Percentiles rank a stretch among this genome's conserved stretches.
phyloP scores from a whole-genome alignment of 257 asterid species.

The Solanum megistacrolobum region DNA sequence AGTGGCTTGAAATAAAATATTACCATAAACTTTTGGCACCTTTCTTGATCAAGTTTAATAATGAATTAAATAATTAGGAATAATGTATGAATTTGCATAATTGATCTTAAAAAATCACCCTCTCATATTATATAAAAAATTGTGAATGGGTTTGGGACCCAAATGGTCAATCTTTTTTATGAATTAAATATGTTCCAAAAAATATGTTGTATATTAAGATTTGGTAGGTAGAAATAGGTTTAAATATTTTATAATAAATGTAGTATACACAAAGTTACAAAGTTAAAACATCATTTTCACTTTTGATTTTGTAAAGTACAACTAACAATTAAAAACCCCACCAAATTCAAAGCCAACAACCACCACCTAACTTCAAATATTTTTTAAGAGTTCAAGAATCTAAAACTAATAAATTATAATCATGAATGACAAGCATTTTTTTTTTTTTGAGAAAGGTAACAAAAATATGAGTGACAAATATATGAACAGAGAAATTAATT shows the following conservation, averaged over 20 bases:
- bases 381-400: neutral
- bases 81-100: neutral
- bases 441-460: too few species aligned
- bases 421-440: neutral
- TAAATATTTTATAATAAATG: neutral
- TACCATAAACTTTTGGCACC: neutral
- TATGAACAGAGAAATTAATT: too few species aligned
- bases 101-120: neutral
- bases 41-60: neutral
- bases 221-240: neutral
- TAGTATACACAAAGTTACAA: neutral
- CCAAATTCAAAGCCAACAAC: neutral
- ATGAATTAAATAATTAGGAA: neutral
- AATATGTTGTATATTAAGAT: neutral
- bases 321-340: neutral
- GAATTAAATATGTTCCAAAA: neutral
- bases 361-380: neutral
- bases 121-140: neutral
- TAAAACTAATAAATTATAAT: too few species aligned
- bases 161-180: neutral
- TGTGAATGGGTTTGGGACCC: neutral
- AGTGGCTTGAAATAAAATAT: neutral
- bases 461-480: too few species aligned
- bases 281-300: neutral
- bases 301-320: neutral